Base-by-base conservation (phyloP, 2,329 filamentous ascomycete species). In the Xylariomycetidae sp. region DNA sequence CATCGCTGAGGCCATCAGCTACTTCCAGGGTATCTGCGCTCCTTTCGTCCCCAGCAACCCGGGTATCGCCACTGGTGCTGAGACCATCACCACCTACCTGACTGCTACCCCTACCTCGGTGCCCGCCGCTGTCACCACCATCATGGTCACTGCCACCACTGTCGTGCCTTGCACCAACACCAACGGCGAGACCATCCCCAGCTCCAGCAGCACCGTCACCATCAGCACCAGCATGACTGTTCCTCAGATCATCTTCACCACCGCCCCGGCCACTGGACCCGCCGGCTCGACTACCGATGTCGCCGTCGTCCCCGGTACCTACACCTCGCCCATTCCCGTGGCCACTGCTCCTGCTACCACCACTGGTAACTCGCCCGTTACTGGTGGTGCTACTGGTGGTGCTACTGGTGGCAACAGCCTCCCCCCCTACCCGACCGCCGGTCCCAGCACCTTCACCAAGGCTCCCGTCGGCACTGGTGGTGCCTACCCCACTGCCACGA, bases 1-100 rank as follows among this genome's bases (percentile, higher is more conserved):
- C 55, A 71, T 90, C 48, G 69, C 76, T 34, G 64, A 78, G 49
- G 85, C 87, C 40, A 72, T 92, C 39, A 74, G 75, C 51, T 95
- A 85, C 76, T 82, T 95, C 70, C 82, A 89, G 61, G 89, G 89
- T 58, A 85, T 96, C 64, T 96, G 90, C 67, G 87, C 84, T 37
- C 65, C 73, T 33, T 81, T 82, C 61, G 73, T 86, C 22, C 68
- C 73, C 12, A 50, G 74, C 56, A 95, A 95, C 74, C 87, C 89
- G n/a, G 85, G 72, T 44, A 85, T 96, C 52, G 76, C 86, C 54
- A 93, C 84, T 31, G 79, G 75, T 43, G 78, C 86, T 48, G 77
- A 83, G 16, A 68, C 70, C 24, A 66, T 77, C 57, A 76, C 76
- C 49, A 71, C 70, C 35, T 73, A 81, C 60, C 68, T 76, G 53